Percentiles rank a stretch among this genome's conserved stretches.
Evolutionary conservation across 2,329 filamentous ascomycete species (phyloP).

Genomic region (Exophiala calicioides): DNA sequence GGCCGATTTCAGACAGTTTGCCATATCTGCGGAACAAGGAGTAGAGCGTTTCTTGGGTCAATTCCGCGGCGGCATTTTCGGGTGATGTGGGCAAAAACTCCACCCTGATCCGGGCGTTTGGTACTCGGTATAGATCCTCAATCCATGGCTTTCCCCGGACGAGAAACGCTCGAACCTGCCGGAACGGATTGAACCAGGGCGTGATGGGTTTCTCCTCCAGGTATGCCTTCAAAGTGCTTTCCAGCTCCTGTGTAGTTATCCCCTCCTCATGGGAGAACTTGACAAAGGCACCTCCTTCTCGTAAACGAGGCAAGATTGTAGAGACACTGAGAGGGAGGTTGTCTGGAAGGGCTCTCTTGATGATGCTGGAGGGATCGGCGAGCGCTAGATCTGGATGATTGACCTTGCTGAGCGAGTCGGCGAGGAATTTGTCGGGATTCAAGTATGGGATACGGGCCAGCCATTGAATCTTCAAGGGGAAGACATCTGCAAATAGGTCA

Average conservation of each 20-base stretch:
- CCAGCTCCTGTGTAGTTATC: constrained; percentile 56
- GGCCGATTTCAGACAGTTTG: constrained; percentile 80
- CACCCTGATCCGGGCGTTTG: constrained; percentile 72
- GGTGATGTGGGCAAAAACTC: constrained; percentile 78
- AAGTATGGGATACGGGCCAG: constrained; percentile 56
- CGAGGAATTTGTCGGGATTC: constrained; percentile 47
- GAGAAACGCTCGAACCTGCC: constrained; percentile 66
- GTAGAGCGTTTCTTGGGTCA: constrained; percentile 85
- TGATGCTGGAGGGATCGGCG: constrained; percentile 57
- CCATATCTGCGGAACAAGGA: constrained; percentile 86
- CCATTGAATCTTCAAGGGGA: constrained; percentile 74
- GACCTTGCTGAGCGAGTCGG: constrained; percentile 53
- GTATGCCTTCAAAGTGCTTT: constrained; percentile 61
- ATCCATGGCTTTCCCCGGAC: constrained; percentile 90
- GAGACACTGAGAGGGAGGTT: constrained; percentile 68
- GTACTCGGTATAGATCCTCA: constrained; percentile 84
- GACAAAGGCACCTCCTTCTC: constrained; percentile 91
- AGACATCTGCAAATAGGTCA: constrained; percentile 63
- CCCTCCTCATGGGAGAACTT: constrained; percentile 67
- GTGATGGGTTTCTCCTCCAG: constrained; percentile 71
- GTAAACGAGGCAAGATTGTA: constrained; percentile 78
- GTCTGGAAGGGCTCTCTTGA: constrained; percentile 63
- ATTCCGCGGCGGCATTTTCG: constrained; percentile 70
- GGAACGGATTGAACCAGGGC: constrained; percentile 88
- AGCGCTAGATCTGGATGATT: constrained; percentile 54